Conservation (phyloP, 2,329 filamentous ascomycete species). For the Pseudogymnoascus sp. region DNA sequence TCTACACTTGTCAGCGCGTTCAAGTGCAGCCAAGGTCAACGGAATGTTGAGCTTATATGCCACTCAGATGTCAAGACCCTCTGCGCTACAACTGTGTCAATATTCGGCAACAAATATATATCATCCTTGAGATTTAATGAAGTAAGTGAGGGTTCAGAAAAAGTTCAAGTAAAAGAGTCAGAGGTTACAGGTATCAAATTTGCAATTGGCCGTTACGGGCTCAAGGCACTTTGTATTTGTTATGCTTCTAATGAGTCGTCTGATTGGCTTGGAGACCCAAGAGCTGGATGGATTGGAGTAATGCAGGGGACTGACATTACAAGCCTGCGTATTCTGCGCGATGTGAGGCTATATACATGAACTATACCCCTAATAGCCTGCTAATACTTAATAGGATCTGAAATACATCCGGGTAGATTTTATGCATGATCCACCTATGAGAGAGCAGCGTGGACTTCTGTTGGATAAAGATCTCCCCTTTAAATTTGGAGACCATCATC, state of each 20-base stretch:
- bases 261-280: conserved; percentile 6
- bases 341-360: background rate
- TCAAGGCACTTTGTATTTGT: conserved; percentile 1
- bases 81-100: background rate
- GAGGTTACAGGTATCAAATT: background rate
- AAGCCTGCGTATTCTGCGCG: conserved; percentile 1
- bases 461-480: conserved; percentile 4
- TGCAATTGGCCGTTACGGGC: conserved; percentile 6
- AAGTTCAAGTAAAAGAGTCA: background rate
- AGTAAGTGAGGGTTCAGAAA: background rate
- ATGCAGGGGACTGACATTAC: background rate
- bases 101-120: conserved; percentile 8
- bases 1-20: background rate
- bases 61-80: background rate
- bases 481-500: background rate
- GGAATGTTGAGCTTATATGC: background rate
- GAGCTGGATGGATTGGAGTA: conserved; percentile 1
- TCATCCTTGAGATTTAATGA: conserved; percentile 5
- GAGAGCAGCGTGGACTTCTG: background rate
- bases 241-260: background rate
- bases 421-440: background rate
- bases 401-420: conserved; percentile 9
- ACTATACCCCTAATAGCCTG: background rate
- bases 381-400: background rate
- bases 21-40: background rate